Conservation (phyloP, 108 stramenopile genomes). For the Hondaea fermentalgiana region DNA sequence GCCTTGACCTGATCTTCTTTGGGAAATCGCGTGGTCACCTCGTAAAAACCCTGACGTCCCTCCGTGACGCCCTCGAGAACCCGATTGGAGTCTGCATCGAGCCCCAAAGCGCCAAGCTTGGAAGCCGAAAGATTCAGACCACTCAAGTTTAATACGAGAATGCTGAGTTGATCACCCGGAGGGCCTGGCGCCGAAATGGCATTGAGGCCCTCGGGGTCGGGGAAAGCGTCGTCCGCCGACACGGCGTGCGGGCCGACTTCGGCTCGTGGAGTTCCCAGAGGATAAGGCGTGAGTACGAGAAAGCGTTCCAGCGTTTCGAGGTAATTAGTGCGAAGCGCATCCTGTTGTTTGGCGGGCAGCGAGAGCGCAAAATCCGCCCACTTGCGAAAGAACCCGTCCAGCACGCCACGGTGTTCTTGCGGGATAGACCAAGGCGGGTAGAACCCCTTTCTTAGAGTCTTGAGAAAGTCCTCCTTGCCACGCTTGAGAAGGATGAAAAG, state of each 20-base stretch:
- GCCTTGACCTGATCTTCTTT: background rate
- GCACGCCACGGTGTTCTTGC: background rate
- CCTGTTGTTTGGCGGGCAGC: background rate
- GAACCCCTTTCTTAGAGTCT: background rate
- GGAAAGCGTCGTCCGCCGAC: background rate
- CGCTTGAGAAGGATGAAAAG: background rate
- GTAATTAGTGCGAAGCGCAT: background rate
- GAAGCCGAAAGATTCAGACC: background rate
- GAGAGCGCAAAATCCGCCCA: background rate
- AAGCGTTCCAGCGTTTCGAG: background rate
- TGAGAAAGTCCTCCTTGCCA: background rate
- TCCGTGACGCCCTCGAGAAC: background rate
- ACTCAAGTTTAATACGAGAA: background rate
- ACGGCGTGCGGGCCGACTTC: background rate
- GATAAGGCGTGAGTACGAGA: background rate
- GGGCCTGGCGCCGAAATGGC: no score
- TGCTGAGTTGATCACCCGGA: background rate
- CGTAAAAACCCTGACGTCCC: background rate
- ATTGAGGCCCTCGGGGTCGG: no score
- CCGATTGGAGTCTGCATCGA: background rate
- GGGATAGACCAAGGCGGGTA: slow-evolving; percentile 2
- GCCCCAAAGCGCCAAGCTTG: background rate
- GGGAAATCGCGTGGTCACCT: background rate
- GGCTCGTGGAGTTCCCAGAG: background rate
- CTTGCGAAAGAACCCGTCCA: background rate